Base-by-base conservation (phyloP, 2,329 filamentous ascomycete genomes). In the Botrytis aclada region DNA sequence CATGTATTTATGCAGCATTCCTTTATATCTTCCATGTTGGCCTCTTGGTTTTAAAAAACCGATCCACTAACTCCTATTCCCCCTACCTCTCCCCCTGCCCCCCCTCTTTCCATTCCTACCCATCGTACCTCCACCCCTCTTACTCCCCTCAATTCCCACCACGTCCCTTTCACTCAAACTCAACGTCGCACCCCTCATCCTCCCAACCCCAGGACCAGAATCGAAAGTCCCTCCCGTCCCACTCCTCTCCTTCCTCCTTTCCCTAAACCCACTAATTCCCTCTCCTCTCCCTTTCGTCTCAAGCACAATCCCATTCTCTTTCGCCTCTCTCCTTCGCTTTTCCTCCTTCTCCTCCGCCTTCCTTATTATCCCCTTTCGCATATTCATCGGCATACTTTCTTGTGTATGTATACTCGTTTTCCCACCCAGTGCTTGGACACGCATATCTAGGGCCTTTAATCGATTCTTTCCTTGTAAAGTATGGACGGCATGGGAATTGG, bases 251-350 rank as follows among this genome's bases (percentile, higher is more conserved):
- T 83, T 84, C 71, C 81, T 84, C 72, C 71, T 61, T 41, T 88
- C 84, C 81, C 89, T 84, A 75, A 89, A 85, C 82, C 87, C 83
- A 80, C 81, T 81, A 80, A 81, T 81, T 76, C 77, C 80, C 69
- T 80, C 76, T 74, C 79, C 73, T 65, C 81, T 85, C 71, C 83
- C 84, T 72, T 81, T 83, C 74, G 85, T 86, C 85, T 98, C 96
- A 47, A 98, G 84, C 66, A 98, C 90, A 77, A 98, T 90, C 9
- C 95, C 96, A 78, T 95, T 97, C 85, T 98, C 95, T 79, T 87
- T 89, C 2, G 96, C 96, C 81, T 97, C 93, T 58, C 85, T 86
- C 54, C 95, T 86, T 69, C 95, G 85, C 84, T 88, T 92, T 20
- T 87, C 84, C 81, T 98, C 95, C 74, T 88, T 89, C 41, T 85